Percentiles rank a stretch among this genome's conserved stretches.
These are phyloP conservation scores for Euphorbia lathyris DNA, from an alignment of 345 rosid species.

Conservation along the genomic window DNA sequence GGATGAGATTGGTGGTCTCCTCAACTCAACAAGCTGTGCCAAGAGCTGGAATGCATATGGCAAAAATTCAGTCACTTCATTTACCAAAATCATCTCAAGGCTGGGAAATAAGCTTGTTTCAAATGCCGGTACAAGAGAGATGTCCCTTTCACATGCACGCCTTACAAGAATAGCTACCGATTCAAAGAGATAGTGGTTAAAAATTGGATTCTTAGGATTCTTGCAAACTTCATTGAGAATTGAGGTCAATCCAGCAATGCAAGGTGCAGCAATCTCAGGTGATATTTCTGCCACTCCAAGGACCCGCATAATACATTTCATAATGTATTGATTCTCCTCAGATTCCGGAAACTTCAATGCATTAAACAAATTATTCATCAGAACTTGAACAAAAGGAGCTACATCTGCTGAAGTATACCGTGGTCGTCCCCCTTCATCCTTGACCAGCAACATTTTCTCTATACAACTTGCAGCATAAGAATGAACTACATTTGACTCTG, in stretches of 20 bases:
- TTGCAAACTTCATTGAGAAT: conserved; percentile 78
- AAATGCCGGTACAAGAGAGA: conserved; percentile 64
- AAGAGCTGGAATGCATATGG: conserved; percentile 96
- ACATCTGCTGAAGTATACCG: conserved; percentile 66
- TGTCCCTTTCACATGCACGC: conserved; percentile 79
- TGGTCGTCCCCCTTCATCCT: conserved; percentile 80
- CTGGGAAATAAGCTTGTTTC: conserved; percentile 80
- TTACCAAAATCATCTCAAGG: conserved; percentile 68
- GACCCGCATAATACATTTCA: conserved; percentile 97
- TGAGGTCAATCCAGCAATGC: conserved; percentile 69
- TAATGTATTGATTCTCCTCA: conserved; percentile 90
- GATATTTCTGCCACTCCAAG: conserved; percentile 82
- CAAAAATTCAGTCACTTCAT: conserved; percentile 87
- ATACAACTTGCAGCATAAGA: conserved; percentile 96
- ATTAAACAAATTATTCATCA: conserved; percentile 72
- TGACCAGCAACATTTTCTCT: conserved; percentile 88
- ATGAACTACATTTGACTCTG: conserved; percentile 91
- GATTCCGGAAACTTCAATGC: conserved; percentile 83
- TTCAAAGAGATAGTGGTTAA: conserved; percentile 94
- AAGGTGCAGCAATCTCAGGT: conserved; percentile 70
- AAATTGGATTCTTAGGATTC: conserved; percentile 89
- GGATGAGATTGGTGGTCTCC: conserved; percentile 73
- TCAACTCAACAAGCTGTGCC: conserved; percentile 92
- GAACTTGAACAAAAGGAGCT: conserved; percentile 47
- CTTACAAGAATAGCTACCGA: conserved; percentile 95